Conservation (phyloP, 306 rosid genomes). For the Benincasa hispida region DNA sequence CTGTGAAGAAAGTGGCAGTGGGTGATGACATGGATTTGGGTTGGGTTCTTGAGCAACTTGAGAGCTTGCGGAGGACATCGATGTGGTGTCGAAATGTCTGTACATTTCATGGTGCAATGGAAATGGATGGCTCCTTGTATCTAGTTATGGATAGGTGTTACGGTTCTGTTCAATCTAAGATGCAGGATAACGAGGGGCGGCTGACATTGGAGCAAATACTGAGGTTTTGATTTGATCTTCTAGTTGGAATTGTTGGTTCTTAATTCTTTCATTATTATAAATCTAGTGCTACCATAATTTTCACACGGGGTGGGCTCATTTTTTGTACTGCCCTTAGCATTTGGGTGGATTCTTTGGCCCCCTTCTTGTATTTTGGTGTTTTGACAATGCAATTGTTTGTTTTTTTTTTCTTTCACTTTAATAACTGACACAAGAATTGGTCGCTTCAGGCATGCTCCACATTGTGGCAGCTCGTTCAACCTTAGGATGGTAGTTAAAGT, state of each 20-base stretch:
- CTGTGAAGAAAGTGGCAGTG: conserved; percentile 62
- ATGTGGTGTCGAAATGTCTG: conserved; percentile 99
- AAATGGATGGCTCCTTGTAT: conserved; percentile 60
- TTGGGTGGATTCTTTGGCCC: background rate
- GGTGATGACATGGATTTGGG: conserved; percentile 62
- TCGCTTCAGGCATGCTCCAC: background rate
- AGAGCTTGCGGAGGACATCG: conserved; percentile 72
- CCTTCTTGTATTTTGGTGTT: background rate
- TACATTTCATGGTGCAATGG: conserved; percentile 80
- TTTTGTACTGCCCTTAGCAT: background rate
- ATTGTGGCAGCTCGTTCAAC: background rate
- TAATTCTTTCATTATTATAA: background rate
- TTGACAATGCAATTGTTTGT: background rate
- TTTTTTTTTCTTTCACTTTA: background rate
- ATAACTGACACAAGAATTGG: background rate
- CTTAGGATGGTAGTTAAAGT: background rate
- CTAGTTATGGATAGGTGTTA: conserved; percentile 78
- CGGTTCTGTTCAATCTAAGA: conserved; percentile 90
- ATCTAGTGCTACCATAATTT: background rate
- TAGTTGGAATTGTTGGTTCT: background rate
- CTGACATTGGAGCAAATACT: conserved; percentile 96
- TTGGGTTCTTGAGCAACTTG: conserved; percentile 73
- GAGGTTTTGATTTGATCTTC: conserved; percentile 34
- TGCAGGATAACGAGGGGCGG: conserved; percentile 87
- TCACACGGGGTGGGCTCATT: background rate